Base-by-base conservation (phyloP, 495 filamentous ascomycete species). In the Aspergillus biplanus region DNA sequence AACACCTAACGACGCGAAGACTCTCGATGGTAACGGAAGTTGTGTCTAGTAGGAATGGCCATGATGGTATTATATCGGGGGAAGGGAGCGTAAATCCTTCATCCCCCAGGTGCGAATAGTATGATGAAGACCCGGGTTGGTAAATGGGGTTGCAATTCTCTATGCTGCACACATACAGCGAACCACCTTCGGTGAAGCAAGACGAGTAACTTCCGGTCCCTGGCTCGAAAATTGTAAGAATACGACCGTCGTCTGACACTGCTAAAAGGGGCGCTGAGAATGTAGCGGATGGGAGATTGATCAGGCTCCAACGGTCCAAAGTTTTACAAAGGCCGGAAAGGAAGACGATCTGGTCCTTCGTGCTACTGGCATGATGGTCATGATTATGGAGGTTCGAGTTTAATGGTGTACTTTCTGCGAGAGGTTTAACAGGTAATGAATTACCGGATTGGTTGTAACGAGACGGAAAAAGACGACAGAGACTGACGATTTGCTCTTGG, bases 161-260 rank as follows among this genome's bases (percentile, higher is more conserved):
- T 3, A 71, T 37, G 39, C 54, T 56, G 35, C 52, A 67, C 12
- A 71, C 32, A 54, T 68, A 71, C 5, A 71, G 16, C 3, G 65
- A 55, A 1, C 68, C 68, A 11, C 68, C 68, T 0, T 47, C n/a
- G 18, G 60, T 21, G 52, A 65, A 53, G 8, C 21, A 11, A 55
- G 49, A 60, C 27, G 61, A 58, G 46, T 66, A 61, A 11, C 56
- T 58, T 7, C 50, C 59, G 31, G 59, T 49, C n/a, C 46, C 65
- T 7, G 65, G 55, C 49, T 71, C 68, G 52, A 64, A 71, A 49
- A 68, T 50, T 7, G 58, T 58, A 4, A 68, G 52, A 31, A 71
- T 33, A 1, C 48, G 58, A 6, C 8, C 37, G 48, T 71, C 66
- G 37, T 57, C 39, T 37, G 69, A 68, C 32, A 65, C 50, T 27